These are phyloP conservation scores for Biscogniauxia sp. DNA, from an alignment of 2,329 filamentous ascomycete species.

Conservation along the genomic window DNA sequence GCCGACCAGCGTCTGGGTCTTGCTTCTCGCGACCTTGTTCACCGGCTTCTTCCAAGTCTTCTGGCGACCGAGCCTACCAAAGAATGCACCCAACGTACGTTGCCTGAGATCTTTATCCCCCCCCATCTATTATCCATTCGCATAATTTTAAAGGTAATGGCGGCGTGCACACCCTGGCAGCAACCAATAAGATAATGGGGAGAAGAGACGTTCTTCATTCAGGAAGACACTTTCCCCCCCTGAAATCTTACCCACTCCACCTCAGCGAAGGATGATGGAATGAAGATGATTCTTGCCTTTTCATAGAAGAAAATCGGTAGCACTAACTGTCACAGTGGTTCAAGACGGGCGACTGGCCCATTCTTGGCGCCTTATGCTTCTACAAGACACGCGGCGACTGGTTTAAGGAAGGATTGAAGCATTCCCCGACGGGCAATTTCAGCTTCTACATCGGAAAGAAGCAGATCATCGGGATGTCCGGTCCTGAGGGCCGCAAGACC, in stretches of 20 bases:
- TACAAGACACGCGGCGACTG: constrained; percentile 45
- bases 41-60: constrained; percentile 19
- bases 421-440: constrained; percentile 43
- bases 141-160: neutral
- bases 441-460: constrained; percentile 48
- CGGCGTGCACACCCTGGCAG: too few species aligned
- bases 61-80: constrained; percentile 23
- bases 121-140: neutral
- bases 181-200: neutral
- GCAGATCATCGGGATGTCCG: constrained; percentile 43
- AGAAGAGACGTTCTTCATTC: neutral
- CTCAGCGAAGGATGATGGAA: too few species aligned
- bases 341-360: constrained; percentile 32
- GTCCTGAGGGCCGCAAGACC: constrained; percentile 40
- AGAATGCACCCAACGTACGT: constrained; percentile 23
- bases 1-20: constrained; percentile 21
- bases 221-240: neutral
- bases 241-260: neutral
- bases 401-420: constrained; percentile 30
- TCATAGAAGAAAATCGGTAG: neutral
- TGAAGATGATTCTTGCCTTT: too few species aligned
- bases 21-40: constrained; percentile 19
- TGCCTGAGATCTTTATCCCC: neutral
- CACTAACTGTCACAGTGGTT: constrained; percentile 11
- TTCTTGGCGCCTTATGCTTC: constrained; percentile 42